These are phyloP conservation scores for Penicillium longicatenatum DNA, from an alignment of 495 filamentous ascomycete genomes.

Conservation along the genomic window DNA sequence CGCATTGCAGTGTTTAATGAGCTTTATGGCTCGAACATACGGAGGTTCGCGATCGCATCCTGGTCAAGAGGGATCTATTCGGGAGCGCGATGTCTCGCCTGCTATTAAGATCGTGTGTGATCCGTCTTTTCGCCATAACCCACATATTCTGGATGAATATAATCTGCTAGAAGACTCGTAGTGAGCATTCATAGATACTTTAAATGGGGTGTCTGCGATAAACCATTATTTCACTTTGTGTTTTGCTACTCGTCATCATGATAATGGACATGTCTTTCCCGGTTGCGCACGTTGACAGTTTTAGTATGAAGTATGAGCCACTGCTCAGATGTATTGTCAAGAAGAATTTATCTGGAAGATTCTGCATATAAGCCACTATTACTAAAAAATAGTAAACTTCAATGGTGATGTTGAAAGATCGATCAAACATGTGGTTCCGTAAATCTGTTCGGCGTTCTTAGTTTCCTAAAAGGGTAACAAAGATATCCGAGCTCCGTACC, in stretches of 20 bases:
- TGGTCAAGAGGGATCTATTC: constrained; percentile 8
- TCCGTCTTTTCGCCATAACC: constrained; percentile 14
- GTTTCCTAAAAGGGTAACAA: constrained; percentile 1
- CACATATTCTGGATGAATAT: constrained; percentile 16
- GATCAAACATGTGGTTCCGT: too few species aligned
- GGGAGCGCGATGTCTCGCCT: constrained; percentile 22
- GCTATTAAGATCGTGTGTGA: constrained; percentile 17
- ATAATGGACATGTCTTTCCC: too few species aligned
- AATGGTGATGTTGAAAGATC: too few species aligned
- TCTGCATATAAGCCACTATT: too few species aligned
- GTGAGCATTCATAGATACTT: neutral
- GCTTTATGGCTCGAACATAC: constrained; percentile 21
- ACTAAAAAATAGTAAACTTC: too few species aligned
- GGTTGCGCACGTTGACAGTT: neutral
- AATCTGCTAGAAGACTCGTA: neutral
- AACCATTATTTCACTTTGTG: neutral
- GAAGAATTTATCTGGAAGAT: too few species aligned
- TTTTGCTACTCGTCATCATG: too few species aligned
- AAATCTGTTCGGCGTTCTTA: neutral
- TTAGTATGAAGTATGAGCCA: neutral
- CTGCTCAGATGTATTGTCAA: too few species aligned
- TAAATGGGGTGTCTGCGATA: neutral
- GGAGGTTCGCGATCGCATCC: constrained; percentile 9
- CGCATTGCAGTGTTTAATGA: constrained; percentile 17
- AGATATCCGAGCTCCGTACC: neutral